A percentile compares a stretch with the other conserved stretches of the same genome.
These are phyloP conservation scores for Byssoonygena ceratinophila DNA, from an alignment of 2,329 filamentous ascomycete genomes.

Conservation along the genomic window DNA sequence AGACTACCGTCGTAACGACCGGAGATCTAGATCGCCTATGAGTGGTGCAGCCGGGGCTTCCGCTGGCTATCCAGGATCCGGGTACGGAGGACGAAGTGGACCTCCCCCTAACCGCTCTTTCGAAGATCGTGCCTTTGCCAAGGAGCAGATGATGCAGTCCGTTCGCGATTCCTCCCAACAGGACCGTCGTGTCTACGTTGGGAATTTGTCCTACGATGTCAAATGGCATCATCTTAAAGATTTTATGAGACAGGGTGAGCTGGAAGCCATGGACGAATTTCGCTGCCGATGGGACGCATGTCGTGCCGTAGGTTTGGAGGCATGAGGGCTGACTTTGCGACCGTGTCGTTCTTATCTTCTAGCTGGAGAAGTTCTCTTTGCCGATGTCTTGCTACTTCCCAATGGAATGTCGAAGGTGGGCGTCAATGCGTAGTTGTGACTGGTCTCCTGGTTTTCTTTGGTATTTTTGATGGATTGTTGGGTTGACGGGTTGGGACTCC, in stretches of 20 bases:
- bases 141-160: constrained; percentile 93
- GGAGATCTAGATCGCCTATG: constrained; percentile 80
- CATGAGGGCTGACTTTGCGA: constrained; percentile 25
- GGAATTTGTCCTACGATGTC: constrained; percentile 97
- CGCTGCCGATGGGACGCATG: constrained; percentile 17
- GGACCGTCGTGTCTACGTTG: constrained; percentile 98
- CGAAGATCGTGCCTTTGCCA: constrained; percentile 72
- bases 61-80: constrained; percentile 58
- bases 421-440: constrained; percentile 80
- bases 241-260: constrained; percentile 98
- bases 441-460: constrained; percentile 58
- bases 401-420: constrained; percentile 99
- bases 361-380: constrained; percentile 99
- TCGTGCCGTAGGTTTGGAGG: constrained; percentile 12
- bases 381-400: constrained; percentile 97
- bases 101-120: constrained; percentile 59
- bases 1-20: constrained; percentile 62
- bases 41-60: constrained; percentile 57
- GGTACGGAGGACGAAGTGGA: constrained; percentile 49
- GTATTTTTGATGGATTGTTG: constrained; percentile 73
- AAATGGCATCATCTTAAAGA: constrained; percentile 99
- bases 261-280: constrained; percentile 17
- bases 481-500: constrained; percentile 98
- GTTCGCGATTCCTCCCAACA: constrained; percentile 93
- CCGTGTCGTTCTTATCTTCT: constrained; percentile 28